A percentile compares a stretch with the other conserved stretches of the same genome.
phyloP scores from a whole-genome alignment of 768 basidiomycete genomes.

The Russula sp. region DNA sequence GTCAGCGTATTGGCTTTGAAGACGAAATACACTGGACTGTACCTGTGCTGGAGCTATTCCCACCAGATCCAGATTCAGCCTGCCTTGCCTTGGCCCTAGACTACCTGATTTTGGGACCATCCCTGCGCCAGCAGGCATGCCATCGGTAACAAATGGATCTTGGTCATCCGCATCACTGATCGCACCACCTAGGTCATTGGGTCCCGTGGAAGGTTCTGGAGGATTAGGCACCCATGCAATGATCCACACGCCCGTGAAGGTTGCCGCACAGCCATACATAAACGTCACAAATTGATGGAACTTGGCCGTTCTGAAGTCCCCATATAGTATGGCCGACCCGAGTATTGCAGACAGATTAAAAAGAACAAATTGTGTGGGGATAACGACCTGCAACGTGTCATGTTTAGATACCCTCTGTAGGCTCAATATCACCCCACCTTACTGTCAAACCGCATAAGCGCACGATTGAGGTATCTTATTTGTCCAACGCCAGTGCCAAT shows the following conservation, averaged over 20 bases:
- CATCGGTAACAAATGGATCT: slow-evolving; percentile 21
- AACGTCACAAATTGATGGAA: slow-evolving; percentile 82
- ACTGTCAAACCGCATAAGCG: slow-evolving; percentile 88
- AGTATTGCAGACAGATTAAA: slow-evolving; percentile 91
- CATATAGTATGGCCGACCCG: slow-evolving; percentile 89
- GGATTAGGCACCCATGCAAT: slow-evolving; percentile 57
- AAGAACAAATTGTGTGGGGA: slow-evolving; percentile 91
- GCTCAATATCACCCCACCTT: slow-evolving; percentile 43
- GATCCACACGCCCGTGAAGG: slow-evolving; percentile 83
- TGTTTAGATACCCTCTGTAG: neutral
- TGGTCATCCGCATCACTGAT: slow-evolving; percentile 26
- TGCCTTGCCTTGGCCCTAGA: slow-evolving; percentile 47
- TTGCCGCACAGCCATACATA: slow-evolving; percentile 81
- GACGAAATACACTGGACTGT: slow-evolving; percentile 18
- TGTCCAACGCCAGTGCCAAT: slow-evolving; percentile 72
- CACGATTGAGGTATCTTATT: slow-evolving; percentile 76
- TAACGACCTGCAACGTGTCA: slow-evolving; percentile 53
- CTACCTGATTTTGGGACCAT: slow-evolving; percentile 23
- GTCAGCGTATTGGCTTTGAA: neutral
- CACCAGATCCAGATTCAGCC: slow-evolving; percentile 53
- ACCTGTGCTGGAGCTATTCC: slow-evolving; percentile 74
- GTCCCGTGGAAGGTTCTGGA: slow-evolving; percentile 17
- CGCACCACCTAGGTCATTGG: slow-evolving; percentile 26
- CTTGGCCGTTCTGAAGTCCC: slow-evolving; percentile 78
- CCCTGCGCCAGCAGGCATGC: slow-evolving; percentile 22